phyloP scores from a whole-genome alignment of 192 early-diverging fungal genomes.

The Chytriomyces sp. region DNA sequence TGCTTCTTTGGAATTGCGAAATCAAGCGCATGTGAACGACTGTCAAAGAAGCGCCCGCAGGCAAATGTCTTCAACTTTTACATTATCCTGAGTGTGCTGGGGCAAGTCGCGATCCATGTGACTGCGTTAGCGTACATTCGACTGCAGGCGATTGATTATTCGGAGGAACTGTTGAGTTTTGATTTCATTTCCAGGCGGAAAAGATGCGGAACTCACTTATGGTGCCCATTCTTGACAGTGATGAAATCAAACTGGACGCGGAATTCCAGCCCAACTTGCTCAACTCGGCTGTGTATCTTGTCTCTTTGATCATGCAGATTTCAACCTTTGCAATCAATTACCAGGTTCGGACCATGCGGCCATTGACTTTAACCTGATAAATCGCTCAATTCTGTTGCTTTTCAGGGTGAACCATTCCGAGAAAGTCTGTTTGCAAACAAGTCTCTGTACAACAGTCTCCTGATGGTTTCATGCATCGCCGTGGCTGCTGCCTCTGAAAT shows the following conservation, averaged over 20 bases:
- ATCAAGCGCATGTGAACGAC: constrained; percentile 81
- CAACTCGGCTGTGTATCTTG: constrained; percentile 95
- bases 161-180: constrained; percentile 50
- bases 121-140: constrained; percentile 82
- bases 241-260: constrained; percentile 86
- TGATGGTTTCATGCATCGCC: constrained; percentile 84
- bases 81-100: constrained; percentile 93
- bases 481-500: constrained; percentile 88
- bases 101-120: constrained; percentile 94
- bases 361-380: neutral
- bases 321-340: constrained; percentile 99
- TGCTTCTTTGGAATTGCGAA: constrained; percentile 99
- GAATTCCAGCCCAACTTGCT: constrained; percentile 94
- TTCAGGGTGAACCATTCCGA: constrained; percentile 84
- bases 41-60: constrained; percentile 94
- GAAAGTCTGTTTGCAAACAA: constrained; percentile 93
- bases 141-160: constrained; percentile 46
- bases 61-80: constrained; percentile 96
- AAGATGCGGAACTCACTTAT: neutral
- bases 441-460: constrained; percentile 85
- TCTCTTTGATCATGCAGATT: constrained; percentile 97
- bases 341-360: constrained; percentile 58
- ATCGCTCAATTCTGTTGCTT: neutral
- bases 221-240: too few species aligned
- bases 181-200: neutral